Base-by-base conservation (phyloP, 805 yeast genomes). In the Yarrowia alimentaria region DNA sequence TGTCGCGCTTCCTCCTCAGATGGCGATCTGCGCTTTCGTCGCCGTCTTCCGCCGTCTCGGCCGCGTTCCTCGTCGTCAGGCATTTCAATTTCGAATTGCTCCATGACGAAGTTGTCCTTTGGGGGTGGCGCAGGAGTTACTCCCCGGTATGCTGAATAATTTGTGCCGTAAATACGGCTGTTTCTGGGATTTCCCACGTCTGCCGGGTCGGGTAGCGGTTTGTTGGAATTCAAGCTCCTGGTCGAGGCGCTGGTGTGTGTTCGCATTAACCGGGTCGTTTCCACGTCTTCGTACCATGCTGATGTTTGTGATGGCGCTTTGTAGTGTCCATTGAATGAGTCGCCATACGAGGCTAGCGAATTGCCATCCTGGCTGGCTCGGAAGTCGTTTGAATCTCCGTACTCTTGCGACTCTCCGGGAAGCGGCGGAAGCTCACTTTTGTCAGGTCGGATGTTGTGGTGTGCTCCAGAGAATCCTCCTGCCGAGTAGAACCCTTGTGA, bases 91-190 rank as follows among this genome's bases (percentile, higher is more conserved):
- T 40, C 33, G 13, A 40, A 28, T 13, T 40, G 47, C 14, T 40
- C 47, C 47, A 40, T 40, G 25, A 26, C 47, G 22, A 40, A 40
- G 11, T 40, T 24, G 25, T 40, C 47, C 25, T 40, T 40, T 26
- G 32, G 47, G 11, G 33, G 47, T 19, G 47, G 47, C 2, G 47
- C 47, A n/a, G 47, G 47, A 1, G 47, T 40, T 11, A 19, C 33
- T 9, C 47, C 47, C n/a, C 47, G 47, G 11, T 40, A 40, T 40
- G 47, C 47, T 26, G 47, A 40, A 20, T 28, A 40, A 29, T 40
- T 26, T 21, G 47, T 40, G 47, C 47, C 47, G 33, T 40, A 40
- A 10, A 40, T 40, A 8, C 47, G 25, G 10, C 33, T 40, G 47
- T 40, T 40, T 1, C 47, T 18, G 11, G 47, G 47, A 25, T 40